Base-by-base conservation (phyloP, 345 rosid genomes). In the Noccaea caerulescens region DNA sequence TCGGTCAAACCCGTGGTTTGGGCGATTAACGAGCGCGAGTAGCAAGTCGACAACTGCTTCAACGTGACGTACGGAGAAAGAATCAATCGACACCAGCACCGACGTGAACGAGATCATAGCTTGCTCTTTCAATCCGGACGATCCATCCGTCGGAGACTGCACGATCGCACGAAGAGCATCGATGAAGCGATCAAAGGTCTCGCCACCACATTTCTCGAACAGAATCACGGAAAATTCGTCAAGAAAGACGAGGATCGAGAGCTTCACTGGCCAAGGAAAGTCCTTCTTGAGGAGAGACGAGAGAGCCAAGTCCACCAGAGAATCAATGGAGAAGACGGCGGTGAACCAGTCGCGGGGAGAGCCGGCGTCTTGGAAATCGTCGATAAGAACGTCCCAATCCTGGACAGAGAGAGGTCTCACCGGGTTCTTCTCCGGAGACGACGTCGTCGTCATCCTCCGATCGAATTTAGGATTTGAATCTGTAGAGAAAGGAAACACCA, bases 321-420 rank as follows among this genome's bases (percentile, higher is more conserved):
- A 65, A 32, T 79, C 41, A 66, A 74, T 34, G 5, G 79, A 72
- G 80, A 71, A 79, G 25, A 73, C 72, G 18, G 84, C 37, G 20
- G 76, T 77, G 90, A 93, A 88, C 81, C 77, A 72, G 12, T 81
- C 71, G 76, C 80, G 81, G 55, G 83, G 90, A 30, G 74, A 61
- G 46, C 88, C 91, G 68, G 90, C 84, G 60, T 81, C 63, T 68
- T 85, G 95, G 85, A 91, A 89, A 57, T 89, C 95, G 8, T 85
- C 91, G 73, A 91, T 83, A 6, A 91, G 82, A 41, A 71, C 58
- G 51, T 94, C 96, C 99, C 99, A 94, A 8, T 91, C 97, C 36
- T 85, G 96, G 46, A 84, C 60, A 8, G 87, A 71, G 65, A 84
- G 82, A 50, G 83, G 82, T 75, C 76, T 88, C 50, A 67, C 54